These are phyloP conservation scores for Knufia petricola DNA, from an alignment of 2,329 filamentous ascomycete species.

Conservation along the genomic window DNA sequence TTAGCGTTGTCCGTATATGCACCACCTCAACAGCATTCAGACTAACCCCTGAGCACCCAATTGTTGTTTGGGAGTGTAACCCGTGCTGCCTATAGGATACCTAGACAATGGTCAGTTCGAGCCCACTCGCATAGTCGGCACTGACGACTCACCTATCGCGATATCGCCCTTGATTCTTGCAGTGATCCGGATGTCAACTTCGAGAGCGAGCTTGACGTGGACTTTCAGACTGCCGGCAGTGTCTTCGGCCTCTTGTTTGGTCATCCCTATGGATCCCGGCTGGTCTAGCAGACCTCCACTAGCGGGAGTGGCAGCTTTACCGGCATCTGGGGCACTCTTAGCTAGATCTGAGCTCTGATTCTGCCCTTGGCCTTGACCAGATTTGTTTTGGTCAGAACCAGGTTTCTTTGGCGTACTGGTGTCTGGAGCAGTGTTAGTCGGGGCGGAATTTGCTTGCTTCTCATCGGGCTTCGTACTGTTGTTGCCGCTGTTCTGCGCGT, in stretches of 20 bases:
- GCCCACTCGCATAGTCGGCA: background rate
- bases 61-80: background rate
- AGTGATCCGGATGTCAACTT: slow-evolving; percentile 16
- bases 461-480: too few relatives aligned
- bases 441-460: too few relatives aligned
- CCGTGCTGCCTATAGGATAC: background rate
- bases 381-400: background rate
- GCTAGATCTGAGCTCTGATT: background rate
- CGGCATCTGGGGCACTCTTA: background rate
- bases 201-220: slow-evolving; percentile 15
- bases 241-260: slow-evolving; percentile 12
- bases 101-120: background rate
- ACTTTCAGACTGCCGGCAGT: slow-evolving; percentile 17
- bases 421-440: too few relatives aligned
- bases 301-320: background rate
- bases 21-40: too few relatives aligned
- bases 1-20: background rate
- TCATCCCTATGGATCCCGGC: slow-evolving; percentile 6
- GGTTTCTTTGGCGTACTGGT: background rate
- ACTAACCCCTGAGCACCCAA: background rate
- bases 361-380: too few relatives aligned
- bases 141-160: slow-evolving; percentile 15
- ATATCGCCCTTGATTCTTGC: slow-evolving; percentile 17
- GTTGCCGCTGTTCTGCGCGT: background rate
- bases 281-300: background rate